Evolutionary conservation across 169 alveolate genomes (phyloP), one percentile per base, ranked within the genome.

Genomic region (Plasmodium knowlesi): DNA sequence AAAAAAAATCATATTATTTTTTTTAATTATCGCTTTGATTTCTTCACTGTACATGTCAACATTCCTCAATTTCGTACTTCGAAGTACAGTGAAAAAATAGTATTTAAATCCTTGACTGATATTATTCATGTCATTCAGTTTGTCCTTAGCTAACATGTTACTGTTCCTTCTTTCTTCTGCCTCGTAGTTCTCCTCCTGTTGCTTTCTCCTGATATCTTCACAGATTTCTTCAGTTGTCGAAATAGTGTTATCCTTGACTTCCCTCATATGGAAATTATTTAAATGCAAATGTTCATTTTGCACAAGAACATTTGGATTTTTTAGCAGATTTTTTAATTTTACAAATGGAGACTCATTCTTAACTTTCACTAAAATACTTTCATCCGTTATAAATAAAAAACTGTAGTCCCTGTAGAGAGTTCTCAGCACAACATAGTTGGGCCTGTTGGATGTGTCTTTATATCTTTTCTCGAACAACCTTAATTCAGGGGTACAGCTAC

Each of bases 321-420:
- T 53, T 61, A 88, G 28, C 50, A 88, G 4, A 1, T 34, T 76
- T 88, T 53, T 57, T 54, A 88, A 76, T 57, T 76, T 88, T 76
- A 41, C 46, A 19, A 53, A 22, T 2, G 46, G 82, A 5, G 82
- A 88, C 19, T 54, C 25, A 32, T 61, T 57, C 41, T 78, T 88
- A 19, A 53, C 19, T 41, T 37, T 41, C 79, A 43, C 41, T n/a
- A 34, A 43, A 28, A 88, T 88, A n/a, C 78, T 84, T 22, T 78
- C 85, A 76, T 88, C 93, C 22, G 25, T 32, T 28, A 88, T 19
- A 54, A 88, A 88, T 43, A 88, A 88, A 57, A 88, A 88, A 37
- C 93, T 78, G 43, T 88, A 88, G 9, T 79, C 86, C 81, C 88
- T 79, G 70, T 76, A 53, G 19, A 22, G 10, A 25, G 84, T 88